Base-by-base conservation (phyloP, 352 stramenopile genomes). In the Thraustochytrium striatum region DNA sequence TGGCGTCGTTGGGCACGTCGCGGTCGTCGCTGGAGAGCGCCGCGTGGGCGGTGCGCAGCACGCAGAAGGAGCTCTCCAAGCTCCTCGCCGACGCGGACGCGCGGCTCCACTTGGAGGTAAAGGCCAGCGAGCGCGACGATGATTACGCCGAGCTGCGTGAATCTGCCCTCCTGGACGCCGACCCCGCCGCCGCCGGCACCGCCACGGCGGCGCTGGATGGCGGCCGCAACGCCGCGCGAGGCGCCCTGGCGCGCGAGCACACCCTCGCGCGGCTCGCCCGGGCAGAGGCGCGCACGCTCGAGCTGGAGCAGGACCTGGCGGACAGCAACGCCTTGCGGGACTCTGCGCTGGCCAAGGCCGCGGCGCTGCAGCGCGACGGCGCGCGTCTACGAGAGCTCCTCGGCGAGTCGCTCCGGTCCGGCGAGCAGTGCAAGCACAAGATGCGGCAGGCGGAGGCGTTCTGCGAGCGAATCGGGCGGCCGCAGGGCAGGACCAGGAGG, bases 31-130 rank as follows among this genome's bases (percentile, higher is more conserved):
- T 70, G 33, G 9, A 33, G 41, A 70, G 35, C 8, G 59, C 59
- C 9, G 59, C 59, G 13, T 53, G 35, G 36, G 59, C 59, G 19
- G 25, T 75, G 5, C 13, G 16, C 7, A 75, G 65, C 65, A 75
- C 65, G 19, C 44, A 75, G 39, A 8, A 25, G 28, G 44, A 75
- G 65, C 65, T 75, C 35, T 39, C 65, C 13, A 75, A 75, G 50
- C 65, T 75, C n/a, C 65, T 75, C 41, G 8, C 65, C 5, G 65
- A 75, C 65, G 65, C 44, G 50, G 32, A 75, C 16, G 39, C 11
- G 5, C 25, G 25, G 53, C 25, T 11, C 25, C 5, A 61, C 5
- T 11, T 19, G 53, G 53, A 36, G 53, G 5, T 36, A 5, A 35
- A 70, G 38, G 61, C 25, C 61, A 57, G 52, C 33, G 43, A 70